Base-by-base conservation (phyloP, 2,329 filamentous ascomycete species). In the Calonectria pauciramosa region DNA sequence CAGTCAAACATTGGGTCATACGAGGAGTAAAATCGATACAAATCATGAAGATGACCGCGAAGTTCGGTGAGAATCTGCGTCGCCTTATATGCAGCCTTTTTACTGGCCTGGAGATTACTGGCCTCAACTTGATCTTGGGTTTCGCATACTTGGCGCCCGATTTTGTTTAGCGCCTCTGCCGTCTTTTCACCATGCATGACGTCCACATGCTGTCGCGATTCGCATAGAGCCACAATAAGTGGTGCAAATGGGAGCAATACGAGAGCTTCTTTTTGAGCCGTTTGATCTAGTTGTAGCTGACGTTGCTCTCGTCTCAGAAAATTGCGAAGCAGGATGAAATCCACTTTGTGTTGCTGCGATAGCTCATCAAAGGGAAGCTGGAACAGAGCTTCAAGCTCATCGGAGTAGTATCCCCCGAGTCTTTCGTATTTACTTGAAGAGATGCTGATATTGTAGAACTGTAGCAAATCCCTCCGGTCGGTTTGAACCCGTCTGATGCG, bases 1-100 rank as follows among this genome's bases (percentile, higher is more conserved):
- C 89, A 92, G 52, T 89, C 87, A 69, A 91, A 91, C 18, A 86
- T 71, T 0, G 91, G 90, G 75, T 92, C 89, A 76, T 92, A 92
- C 3, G 87, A 87, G 36, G 85, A 83, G 79, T 90, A 92, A 78
- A 91, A 92, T 0, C 64, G 73, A 69, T 85, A 87, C 78, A 87
- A 88, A 75, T 92, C 89, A 2, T 82, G 75, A 0, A 92, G 81
- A 64, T 87, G 85, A 0, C 41, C 66, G 0, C 83, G 82, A 6
- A 92, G 80, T 32, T 87, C 81, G 7, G 80, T 79, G 0, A 90
- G 80, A 0, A 85, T 85, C 20, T 85, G 86, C 4, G 85, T 85
- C 7, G 89, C 89, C 32, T 88, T 87, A 74, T 86, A 88, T 0
- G 89, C 89, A 5, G 83, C 86, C 14, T 86, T 84, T 34, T 87